These are phyloP conservation scores for Trametes meyenii DNA, from an alignment of 768 basidiomycete species.

Conservation along the genomic window DNA sequence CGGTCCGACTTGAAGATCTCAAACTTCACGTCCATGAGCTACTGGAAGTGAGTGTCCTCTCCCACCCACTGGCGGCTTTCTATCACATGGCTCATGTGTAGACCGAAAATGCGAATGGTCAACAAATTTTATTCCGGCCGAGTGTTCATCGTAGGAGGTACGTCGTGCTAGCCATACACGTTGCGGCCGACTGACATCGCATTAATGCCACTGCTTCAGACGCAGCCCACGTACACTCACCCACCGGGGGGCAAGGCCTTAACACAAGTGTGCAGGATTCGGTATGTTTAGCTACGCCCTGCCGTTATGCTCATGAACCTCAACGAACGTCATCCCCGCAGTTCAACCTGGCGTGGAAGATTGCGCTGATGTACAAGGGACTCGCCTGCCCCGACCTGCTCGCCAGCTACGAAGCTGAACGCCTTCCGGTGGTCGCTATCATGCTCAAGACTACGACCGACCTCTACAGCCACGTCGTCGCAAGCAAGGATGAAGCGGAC, in stretches of 20 bases:
- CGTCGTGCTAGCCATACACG: background rate
- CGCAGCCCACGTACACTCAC: slow-evolving; percentile 51
- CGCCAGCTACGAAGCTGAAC: slow-evolving; percentile 33
- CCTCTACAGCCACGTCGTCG: slow-evolving; percentile 15
- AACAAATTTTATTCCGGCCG: slow-evolving; percentile 44
- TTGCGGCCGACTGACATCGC: background rate
- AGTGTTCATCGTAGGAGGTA: slow-evolving; percentile 42
- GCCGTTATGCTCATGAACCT: background rate
- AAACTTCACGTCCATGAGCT: slow-evolving; percentile 27
- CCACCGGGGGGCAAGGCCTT: slow-evolving; percentile 44
- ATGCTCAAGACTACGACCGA: slow-evolving; percentile 32
- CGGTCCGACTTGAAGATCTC: slow-evolving; percentile 37
- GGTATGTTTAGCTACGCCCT: slow-evolving; percentile 14
- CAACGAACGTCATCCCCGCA: background rate
- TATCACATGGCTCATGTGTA: slow-evolving; percentile 24
- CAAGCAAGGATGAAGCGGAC: background rate
- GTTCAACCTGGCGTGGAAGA: slow-evolving; percentile 38
- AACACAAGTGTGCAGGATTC: slow-evolving; percentile 36
- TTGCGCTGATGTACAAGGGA: slow-evolving; percentile 34
- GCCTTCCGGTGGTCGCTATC: slow-evolving; percentile 33
- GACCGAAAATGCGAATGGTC: slow-evolving; percentile 53
- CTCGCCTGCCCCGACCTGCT: slow-evolving; percentile 32
- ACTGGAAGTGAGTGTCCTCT: slow-evolving; percentile 36
- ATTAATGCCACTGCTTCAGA: slow-evolving; percentile 37
- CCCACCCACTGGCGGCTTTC: background rate